These are phyloP conservation scores for Wickerhamiella domercqiae DNA, from an alignment of 805 yeast genomes.

Conservation along the genomic window DNA sequence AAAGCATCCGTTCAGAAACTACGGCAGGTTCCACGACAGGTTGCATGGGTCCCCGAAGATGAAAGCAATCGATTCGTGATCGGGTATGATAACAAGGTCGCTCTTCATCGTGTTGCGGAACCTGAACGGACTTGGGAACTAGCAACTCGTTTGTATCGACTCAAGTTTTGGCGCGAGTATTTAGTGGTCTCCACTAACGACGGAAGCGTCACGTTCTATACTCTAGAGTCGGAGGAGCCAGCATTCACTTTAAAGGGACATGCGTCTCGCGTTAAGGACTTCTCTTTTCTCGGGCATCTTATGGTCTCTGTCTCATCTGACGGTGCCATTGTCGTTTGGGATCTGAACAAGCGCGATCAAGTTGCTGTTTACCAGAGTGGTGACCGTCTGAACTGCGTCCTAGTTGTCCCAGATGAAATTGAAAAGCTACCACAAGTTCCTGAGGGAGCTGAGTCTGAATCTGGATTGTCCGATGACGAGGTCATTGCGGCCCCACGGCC, in stretches of 20 bases:
- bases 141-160: conserved; percentile 44
- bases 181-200: conserved; percentile 53
- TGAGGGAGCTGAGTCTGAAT: conserved; percentile 28
- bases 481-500: conserved; percentile 6
- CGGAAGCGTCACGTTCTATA: conserved; percentile 51
- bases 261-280: conserved; percentile 69
- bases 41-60: conserved; percentile 50
- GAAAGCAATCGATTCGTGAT: conserved; percentile 44
- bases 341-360: conserved; percentile 50
- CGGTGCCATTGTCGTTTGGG: conserved; percentile 88
- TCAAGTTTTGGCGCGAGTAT: conserved; percentile 43
- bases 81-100: conserved; percentile 35
- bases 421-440: conserved; percentile 49
- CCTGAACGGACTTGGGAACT: conserved; percentile 27
- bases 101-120: conserved; percentile 31
- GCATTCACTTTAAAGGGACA: conserved; percentile 59
- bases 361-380: conserved; percentile 83
- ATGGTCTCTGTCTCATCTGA: conserved; percentile 80
- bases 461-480: conserved; percentile 16
- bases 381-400: conserved; percentile 79
- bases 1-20: conserved; percentile 71
- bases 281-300: conserved; percentile 37
- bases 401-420: conserved; percentile 52
- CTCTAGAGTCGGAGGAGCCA: conserved; percentile 24
- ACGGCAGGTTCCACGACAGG: conserved; percentile 17